Conservation (phyloP, 441 rosid genomes). For the Pelargonium australe region DNA sequence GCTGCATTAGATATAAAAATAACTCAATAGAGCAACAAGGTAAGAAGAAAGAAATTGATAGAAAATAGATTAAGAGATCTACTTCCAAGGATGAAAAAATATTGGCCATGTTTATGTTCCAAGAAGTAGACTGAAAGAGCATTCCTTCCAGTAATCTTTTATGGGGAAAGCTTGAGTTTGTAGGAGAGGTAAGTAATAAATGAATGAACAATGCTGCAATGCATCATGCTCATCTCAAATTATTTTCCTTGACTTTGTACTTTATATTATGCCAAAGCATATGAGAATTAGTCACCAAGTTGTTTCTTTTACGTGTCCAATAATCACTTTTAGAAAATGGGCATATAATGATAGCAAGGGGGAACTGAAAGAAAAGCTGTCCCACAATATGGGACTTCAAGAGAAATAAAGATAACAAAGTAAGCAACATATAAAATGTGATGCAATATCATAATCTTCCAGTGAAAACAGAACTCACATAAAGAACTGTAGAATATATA, state of each 20-base stretch:
- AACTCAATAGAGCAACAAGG: constrained; percentile 12
- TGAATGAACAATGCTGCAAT: no score
- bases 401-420: neutral
- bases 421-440: neutral
- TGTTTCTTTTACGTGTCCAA: no score
- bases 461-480: constrained; percentile 51
- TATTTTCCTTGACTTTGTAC: no score
- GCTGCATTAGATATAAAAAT: constrained; percentile 42
- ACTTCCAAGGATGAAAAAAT: neutral
- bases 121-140: no score
- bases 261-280: no score
- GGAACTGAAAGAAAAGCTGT: neutral
- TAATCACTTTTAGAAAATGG: no score
- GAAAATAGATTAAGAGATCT: neutral
- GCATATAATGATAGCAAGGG: neutral
- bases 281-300: no score
- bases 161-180: no score
- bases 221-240: no score
- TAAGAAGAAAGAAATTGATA: neutral
- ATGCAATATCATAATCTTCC: neutral
- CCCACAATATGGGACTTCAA: neutral
- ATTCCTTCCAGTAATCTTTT: no score
- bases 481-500: constrained; percentile 86
- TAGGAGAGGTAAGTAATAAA: no score
- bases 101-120: no score